phyloP scores from a whole-genome alignment of 768 basidiomycete genomes.

The Podaxis rugospora region DNA sequence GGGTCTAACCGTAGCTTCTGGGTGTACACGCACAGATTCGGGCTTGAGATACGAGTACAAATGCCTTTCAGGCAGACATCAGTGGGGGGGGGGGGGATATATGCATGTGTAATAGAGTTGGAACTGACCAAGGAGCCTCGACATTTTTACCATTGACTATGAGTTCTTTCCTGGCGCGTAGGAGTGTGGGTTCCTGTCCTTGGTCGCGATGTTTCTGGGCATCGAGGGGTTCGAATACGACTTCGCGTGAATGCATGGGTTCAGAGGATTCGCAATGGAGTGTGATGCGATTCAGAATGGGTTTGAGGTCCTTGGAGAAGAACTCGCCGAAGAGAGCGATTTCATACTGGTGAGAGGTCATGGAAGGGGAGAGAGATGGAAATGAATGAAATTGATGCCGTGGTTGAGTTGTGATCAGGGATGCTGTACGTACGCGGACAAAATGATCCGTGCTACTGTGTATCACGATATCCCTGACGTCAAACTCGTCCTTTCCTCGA shows the following conservation, averaged over 20 bases:
- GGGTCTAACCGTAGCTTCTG: conserved; percentile 83
- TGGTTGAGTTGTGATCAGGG: neutral
- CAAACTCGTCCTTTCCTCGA: neutral
- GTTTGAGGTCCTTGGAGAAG: conserved; percentile 68
- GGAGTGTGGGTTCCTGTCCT: conserved; percentile 59
- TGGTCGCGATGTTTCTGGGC: conserved; percentile 56
- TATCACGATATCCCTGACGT: neutral
- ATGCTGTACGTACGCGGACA: neutral
- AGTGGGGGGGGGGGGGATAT: neutral
- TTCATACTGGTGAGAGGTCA: conserved; percentile 68
- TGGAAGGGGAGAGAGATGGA: conserved; percentile 17
- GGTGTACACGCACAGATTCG: conserved; percentile 78
- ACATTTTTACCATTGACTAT: conserved; percentile 41
- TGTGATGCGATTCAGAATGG: conserved; percentile 78
- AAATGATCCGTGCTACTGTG: neutral
- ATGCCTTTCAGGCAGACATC: conserved; percentile 40
- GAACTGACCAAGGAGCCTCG: conserved; percentile 50
- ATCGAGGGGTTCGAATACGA: conserved; percentile 79
- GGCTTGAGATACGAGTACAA: conserved; percentile 81
- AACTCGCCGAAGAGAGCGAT: conserved; percentile 83
- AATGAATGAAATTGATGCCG: neutral
- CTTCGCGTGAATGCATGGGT: conserved; percentile 69
- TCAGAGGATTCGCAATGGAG: conserved; percentile 76
- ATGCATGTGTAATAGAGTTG: neutral
- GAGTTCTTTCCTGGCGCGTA: conserved; percentile 75